phyloP scores from a whole-genome alignment of 2,329 filamentous ascomycete species.

The Microdochium paspali region DNA sequence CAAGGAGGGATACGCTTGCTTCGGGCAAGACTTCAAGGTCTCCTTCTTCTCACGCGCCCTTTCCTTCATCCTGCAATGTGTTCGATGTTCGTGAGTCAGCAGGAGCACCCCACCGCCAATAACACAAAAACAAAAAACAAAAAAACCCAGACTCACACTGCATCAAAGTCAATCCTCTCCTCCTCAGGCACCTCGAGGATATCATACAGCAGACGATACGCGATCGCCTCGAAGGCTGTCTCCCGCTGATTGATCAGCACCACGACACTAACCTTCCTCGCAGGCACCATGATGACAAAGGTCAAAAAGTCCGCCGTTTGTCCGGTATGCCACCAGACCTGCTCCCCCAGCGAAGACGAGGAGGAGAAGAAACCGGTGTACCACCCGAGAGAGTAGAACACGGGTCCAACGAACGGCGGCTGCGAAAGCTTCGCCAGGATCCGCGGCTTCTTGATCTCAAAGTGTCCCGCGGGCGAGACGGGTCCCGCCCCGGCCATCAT shows the following conservation, averaged over 20 bases:
- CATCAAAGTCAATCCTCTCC: constrained; percentile 6
- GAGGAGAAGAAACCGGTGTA: constrained; percentile 10
- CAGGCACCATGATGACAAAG: constrained; percentile 22
- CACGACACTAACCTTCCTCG: constrained; percentile 20
- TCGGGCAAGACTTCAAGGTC: constrained; percentile 3
- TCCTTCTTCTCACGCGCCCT: not conserved
- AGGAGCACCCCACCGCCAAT: not conserved
- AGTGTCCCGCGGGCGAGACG: constrained; percentile 14
- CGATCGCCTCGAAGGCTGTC: constrained; percentile 9
- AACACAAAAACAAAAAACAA: not conserved
- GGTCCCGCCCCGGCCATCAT: constrained; percentile 19
- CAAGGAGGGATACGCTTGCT: constrained; percentile 6
- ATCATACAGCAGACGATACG: constrained; percentile 20
- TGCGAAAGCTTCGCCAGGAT: constrained; percentile 7
- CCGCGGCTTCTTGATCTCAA: constrained; percentile 16
- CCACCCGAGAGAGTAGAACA: constrained; percentile 21
- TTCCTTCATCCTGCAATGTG: not conserved
- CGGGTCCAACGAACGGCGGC: constrained; percentile 9
- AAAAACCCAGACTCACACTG: constrained; percentile 1
- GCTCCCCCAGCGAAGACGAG: too few relatives aligned
- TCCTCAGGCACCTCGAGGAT: constrained; percentile 7
- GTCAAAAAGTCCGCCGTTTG: constrained; percentile 16
- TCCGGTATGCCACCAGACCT: constrained; percentile 20
- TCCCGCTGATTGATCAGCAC: constrained; percentile 15
- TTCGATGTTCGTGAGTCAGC: too few relatives aligned